phyloP scores from a whole-genome alignment of 208 protist genomes.

The Leishmania lainsoni region DNA sequence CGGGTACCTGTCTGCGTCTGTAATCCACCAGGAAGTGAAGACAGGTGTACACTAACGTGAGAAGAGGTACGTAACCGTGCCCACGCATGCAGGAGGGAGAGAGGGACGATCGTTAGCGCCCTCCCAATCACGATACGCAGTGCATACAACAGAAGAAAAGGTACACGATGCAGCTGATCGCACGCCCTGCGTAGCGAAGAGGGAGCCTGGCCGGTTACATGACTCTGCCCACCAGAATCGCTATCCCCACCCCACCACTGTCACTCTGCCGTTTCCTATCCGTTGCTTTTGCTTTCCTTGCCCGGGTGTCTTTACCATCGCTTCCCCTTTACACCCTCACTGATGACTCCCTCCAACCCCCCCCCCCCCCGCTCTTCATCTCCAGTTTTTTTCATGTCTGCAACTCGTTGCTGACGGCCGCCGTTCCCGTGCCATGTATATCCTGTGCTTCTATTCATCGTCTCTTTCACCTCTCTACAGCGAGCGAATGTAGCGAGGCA shows the following conservation, averaged over 20 bases:
- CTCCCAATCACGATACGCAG: neutral
- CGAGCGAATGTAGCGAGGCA: neutral
- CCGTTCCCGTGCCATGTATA: neutral
- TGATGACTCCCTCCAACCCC: neutral
- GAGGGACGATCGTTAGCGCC: neutral
- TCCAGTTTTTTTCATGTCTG: conserved; percentile 3
- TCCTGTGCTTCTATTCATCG: neutral
- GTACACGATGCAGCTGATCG: too few species aligned
- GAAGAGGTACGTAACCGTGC: neutral
- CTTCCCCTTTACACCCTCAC: neutral
- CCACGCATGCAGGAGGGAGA: neutral
- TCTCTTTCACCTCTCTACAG: neutral
- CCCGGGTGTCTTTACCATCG: neutral
- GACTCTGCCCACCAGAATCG: neutral
- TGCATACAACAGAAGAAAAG: too few species aligned
- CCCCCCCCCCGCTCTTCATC: neutral
- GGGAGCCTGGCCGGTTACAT: neutral
- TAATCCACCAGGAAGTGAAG: neutral
- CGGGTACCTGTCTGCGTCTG: neutral
- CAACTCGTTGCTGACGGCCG: neutral
- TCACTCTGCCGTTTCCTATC: neutral
- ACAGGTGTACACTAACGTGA: neutral
- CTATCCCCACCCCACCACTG: neutral
- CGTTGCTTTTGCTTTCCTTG: neutral
- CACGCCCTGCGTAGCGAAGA: neutral